A percentile compares a stretch with the other conserved stretches of the same genome.
These are phyloP conservation scores for Volvox carteri DNA, from an alignment of 163 green algal genomes.

Conservation along the genomic window DNA sequence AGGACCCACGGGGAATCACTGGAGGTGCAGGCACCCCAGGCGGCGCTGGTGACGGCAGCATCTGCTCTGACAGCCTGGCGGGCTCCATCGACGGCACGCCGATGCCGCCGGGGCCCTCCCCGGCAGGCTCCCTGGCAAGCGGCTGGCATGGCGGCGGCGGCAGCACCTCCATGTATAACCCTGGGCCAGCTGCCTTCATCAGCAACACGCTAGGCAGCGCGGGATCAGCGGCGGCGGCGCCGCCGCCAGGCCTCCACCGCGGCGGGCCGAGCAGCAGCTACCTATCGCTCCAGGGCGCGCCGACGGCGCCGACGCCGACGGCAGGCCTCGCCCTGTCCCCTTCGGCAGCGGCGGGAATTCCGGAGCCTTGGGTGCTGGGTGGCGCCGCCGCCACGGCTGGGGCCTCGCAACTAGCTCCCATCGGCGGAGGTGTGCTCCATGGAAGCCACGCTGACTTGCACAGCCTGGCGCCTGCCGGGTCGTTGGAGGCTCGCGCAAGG, in stretches of 20 bases:
- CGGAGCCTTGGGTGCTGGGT: constrained; percentile 8
- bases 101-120: not conserved
- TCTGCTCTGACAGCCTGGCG: constrained; percentile 8
- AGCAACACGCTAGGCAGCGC: not conserved
- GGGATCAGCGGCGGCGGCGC: not conserved
- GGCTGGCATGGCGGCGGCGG: not conserved
- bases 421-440: no score
- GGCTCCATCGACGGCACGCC: constrained; percentile 19
- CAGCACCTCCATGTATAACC: not conserved
- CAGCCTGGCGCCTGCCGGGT: not conserved
- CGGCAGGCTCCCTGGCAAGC: not conserved
- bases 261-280: constrained; percentile 13
- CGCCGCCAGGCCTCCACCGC: constrained; percentile 11
- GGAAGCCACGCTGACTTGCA: constrained; percentile 48
- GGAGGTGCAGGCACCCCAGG: no score
- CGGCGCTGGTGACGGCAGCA: constrained; percentile 21
- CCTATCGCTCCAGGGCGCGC: not conserved
- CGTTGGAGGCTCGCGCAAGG: not conserved
- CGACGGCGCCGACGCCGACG: not conserved
- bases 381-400: no score
- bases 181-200: not conserved
- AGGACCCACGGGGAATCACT: constrained; percentile 1
- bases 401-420: no score
- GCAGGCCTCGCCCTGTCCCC: not conserved
- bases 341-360: no score